These are phyloP conservation scores for Osmozyma mogii DNA, from an alignment of 805 yeast species.

Conservation along the genomic window DNA sequence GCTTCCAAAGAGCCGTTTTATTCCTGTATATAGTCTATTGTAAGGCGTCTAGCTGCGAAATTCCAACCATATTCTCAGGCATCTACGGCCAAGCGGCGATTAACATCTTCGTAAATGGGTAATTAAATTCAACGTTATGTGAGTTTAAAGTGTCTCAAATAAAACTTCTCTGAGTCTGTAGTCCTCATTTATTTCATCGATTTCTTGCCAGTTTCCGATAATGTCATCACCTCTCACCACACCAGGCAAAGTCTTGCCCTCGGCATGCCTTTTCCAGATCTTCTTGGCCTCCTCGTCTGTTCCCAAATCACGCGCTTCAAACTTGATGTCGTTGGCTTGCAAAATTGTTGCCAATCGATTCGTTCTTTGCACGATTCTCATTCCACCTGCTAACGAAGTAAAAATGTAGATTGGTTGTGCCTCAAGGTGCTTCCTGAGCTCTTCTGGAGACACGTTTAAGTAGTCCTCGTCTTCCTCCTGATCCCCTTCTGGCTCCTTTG, in stretches of 20 bases:
- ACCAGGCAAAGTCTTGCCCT: slow-evolving; percentile 75
- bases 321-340: slow-evolving; percentile 63
- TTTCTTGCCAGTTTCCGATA: slow-evolving; percentile 79
- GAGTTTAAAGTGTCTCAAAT: slow-evolving; percentile 54
- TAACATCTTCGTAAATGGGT: too few species aligned
- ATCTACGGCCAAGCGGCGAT: too few species aligned
- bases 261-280: slow-evolving; percentile 70
- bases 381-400: slow-evolving; percentile 85
- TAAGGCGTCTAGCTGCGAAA: too few species aligned
- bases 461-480: slow-evolving; percentile 15
- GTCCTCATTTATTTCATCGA: slow-evolving; percentile 81
- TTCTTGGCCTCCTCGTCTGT: slow-evolving; percentile 81
- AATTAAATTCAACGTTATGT: too few species aligned
- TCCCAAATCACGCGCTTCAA: slow-evolving; percentile 69
- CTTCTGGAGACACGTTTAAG: slow-evolving; percentile 33
- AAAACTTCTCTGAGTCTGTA: slow-evolving; percentile 56
- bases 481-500: slow-evolving; percentile 1
- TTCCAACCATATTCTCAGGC: too few species aligned
- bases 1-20: too few species aligned
- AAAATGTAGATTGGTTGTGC: slow-evolving; percentile 63
- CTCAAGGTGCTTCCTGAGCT: slow-evolving; percentile 34
- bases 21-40: too few species aligned
- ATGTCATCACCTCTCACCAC: slow-evolving; percentile 74
- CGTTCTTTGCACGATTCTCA: slow-evolving; percentile 70
- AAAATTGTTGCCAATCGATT: slow-evolving; percentile 68